Evolutionary conservation across 345 rosid species (phyloP), one percentile per base, ranked within the genome.

Genomic region (Iberis pinnata): DNA sequence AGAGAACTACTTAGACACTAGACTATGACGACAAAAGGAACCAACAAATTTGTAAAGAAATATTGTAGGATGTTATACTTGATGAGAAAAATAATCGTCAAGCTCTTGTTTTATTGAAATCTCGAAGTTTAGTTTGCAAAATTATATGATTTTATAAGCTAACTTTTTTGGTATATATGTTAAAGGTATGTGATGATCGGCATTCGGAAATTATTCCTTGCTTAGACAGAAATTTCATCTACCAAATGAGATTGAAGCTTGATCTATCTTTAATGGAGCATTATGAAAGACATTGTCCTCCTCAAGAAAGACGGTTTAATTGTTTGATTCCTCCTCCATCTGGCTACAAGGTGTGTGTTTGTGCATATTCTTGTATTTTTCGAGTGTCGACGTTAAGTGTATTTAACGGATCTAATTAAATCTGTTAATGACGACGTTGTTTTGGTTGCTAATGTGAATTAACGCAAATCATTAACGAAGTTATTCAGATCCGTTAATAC

Each of bases 241-340:
- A 92, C 70, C 98, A 92, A 49, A 64, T 76, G 86, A 85, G 98
- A 73, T 72, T 92, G 79, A 92, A 92, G 88, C 76, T 92, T 73
- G 97, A 92, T 65, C 67, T 92, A 52, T 81, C 86, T 64, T 9
- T 92, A 68, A 92, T 92, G 98, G 97, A 92, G 77, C 98, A 88
- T 72, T 92, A 92, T 40, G 99, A 92, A 67, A 80, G 99, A 0
- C 99, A 92, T 60, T 92, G 99, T 56, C 99, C 99, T 33, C 81
- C 80, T 54, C 86, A 94, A 3, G 99, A 92, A 73, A 81, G 87
- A 73, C 79, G 88, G 43, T 92, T 56, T 72, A 92, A 92, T 57
- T 92, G 99, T 78, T 76, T 92, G 81, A 83, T 92, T 62, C 99
- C 99, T 65, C 99, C 99, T 56, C 99, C 99, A 15, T 70, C 65